Evolutionary conservation across 75 land plant genomes (phyloP), one percentile per base, ranked within the genome.

Genomic region (Picea glauca): DNA sequence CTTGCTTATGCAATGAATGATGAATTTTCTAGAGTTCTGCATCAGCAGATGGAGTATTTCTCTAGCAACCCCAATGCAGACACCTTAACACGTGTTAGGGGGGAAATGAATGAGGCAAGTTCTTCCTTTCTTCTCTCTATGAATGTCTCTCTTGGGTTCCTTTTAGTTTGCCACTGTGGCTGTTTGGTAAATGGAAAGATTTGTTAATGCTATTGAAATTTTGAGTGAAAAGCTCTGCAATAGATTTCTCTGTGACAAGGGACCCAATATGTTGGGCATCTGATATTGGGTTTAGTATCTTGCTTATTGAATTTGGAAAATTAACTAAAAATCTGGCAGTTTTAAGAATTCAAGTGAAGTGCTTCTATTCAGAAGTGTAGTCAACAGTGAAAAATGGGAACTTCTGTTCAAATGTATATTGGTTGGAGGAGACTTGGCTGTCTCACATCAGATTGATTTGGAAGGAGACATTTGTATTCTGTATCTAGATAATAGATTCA

Each of bases 1-100:
- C 93, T 92, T 58, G 93, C 99, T 40, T 96, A 94, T 91, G 90
- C 94, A 76, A 94, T 94, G 95, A 96, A 96, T 81, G 99, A 96
- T 88, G 99, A 96, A 60, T 96, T 96, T 74, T 96, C 99, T 63
- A 89, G 99, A 80, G 95, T 96, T 15, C 76, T 96, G 74, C 99
- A 96, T 82, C 98, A 96, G 76, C 99, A 94, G 74, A 96, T 96
- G 99, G 99, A 96, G 76, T 96, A 87, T 77, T 96, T 88, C 84
- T 96, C 99, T 12, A 96, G 90, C 79, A 94, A 92, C 78, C 93
- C 90, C 6, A 91, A 93, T 85, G 97, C 90, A 56, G 99, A 96
- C 77, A 88, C 99, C 60, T 87, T 96, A 43, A 94, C 84, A 72
- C 91, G 99, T 80, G 90, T 96, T 1, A 87, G 94, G 83, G 93